These are phyloP conservation scores for Trichophyton rubrum DNA, from an alignment of 2,329 filamentous ascomycete species.

Conservation along the genomic window DNA sequence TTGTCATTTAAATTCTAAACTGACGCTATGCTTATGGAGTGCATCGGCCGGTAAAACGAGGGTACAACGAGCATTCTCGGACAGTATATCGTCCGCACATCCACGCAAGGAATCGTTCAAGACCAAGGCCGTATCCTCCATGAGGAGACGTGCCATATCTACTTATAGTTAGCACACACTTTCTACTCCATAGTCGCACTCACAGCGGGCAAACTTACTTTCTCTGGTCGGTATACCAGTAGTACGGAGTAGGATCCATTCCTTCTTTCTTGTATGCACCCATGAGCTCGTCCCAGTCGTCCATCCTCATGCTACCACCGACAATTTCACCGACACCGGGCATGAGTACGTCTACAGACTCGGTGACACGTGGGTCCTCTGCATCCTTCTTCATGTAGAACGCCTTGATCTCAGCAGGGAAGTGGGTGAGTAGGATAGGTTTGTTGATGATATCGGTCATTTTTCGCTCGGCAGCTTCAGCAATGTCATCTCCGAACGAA, in stretches of 20 bases:
- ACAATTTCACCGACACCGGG: conserved; percentile 96
- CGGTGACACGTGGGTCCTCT: conserved; percentile 69
- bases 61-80: conserved; percentile 44
- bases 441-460: conserved; percentile 97
- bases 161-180: conserved; percentile 4
- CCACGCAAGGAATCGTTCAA: conserved; percentile 68
- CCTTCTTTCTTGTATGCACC: conserved; percentile 75
- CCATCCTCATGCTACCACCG: conserved; percentile 92
- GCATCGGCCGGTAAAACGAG: conserved; percentile 39
- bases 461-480: conserved; percentile 85
- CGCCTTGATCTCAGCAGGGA: conserved; percentile 93
- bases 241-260: conserved; percentile 75
- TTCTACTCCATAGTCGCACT: conserved; percentile 8
- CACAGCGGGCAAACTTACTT: conserved; percentile 51
- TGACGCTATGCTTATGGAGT: conserved; percentile 27
- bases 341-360: conserved; percentile 80
- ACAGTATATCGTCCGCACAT: conserved; percentile 55
- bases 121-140: conserved; percentile 82
- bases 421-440: conserved; percentile 93
- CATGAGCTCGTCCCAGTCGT: conserved; percentile 79
- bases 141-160: conserved; percentile 87
- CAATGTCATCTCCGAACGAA: conserved; percentile 91
- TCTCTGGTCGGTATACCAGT: conserved; percentile 97
- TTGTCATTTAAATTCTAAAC: not conserved
- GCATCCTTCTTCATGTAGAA: conserved; percentile 97